phyloP scores from a whole-genome alignment of 495 filamentous ascomycete genomes.

The Terfezia claveryi region DNA sequence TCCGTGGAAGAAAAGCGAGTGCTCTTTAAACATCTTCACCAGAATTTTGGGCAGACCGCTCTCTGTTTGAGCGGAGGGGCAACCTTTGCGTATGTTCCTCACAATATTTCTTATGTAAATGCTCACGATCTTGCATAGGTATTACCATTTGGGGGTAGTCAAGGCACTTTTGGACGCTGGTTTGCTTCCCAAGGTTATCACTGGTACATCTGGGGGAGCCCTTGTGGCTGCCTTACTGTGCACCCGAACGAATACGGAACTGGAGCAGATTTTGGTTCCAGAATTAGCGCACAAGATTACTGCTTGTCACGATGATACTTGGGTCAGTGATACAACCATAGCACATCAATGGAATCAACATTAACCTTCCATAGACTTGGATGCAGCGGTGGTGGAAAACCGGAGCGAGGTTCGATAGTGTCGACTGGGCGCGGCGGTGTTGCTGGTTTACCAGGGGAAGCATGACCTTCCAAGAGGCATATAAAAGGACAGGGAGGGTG shows the following conservation, averaged over 20 bases:
- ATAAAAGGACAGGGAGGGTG: conserved; percentile 79
- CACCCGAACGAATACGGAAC: conserved; percentile 76
- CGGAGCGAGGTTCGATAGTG: conserved; percentile 76
- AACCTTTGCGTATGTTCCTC: conserved; percentile 40
- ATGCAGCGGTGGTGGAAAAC: conserved; percentile 68
- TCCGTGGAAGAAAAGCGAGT: conserved; percentile 49
- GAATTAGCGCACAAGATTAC: conserved; percentile 64
- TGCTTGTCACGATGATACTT: conserved; percentile 48
- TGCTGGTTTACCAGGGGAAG: conserved; percentile 77
- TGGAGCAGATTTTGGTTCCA: conserved; percentile 65
- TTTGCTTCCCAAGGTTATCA: conserved; percentile 77
- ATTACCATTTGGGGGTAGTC: conserved; percentile 87
- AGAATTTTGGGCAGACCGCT: conserved; percentile 81
- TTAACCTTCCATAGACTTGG: conserved; percentile 33
- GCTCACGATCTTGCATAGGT: conserved; percentile 20
- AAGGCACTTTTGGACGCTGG: conserved; percentile 76
- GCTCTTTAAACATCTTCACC: conserved; percentile 71
- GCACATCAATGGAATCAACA: no score
- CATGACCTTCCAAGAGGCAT: conserved; percentile 86
- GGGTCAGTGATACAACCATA: not conserved
- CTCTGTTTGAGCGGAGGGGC: conserved; percentile 88
- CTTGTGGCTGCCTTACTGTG: conserved; percentile 72
- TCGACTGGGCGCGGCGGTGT: conserved; percentile 72
- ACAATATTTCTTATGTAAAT: not conserved
- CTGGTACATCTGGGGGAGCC: conserved; percentile 84